phyloP scores from a whole-genome alignment of 495 filamentous ascomycete species.

The Lindgomyces ingoldianus region DNA sequence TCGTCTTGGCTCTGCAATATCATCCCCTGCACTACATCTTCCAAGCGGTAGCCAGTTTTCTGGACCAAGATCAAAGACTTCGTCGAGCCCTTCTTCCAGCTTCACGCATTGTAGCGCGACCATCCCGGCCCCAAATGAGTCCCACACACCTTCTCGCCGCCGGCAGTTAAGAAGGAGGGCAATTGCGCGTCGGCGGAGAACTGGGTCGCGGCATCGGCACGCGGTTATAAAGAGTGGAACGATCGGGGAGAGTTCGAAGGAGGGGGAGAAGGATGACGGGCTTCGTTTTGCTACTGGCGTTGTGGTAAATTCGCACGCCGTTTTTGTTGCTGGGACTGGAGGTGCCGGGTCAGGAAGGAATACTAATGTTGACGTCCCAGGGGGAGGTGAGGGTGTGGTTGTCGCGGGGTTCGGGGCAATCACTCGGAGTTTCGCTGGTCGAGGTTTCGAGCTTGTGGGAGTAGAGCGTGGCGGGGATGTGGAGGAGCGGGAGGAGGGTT shows the following conservation, averaged over 20 bases:
- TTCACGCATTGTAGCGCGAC: constrained; percentile 26
- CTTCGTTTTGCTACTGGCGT: neutral
- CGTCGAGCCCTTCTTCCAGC: constrained; percentile 34
- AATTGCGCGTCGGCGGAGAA: constrained; percentile 32
- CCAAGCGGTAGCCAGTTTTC: constrained; percentile 26
- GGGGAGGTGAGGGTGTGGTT: neutral
- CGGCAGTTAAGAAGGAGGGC: constrained; percentile 25
- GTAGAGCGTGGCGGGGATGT: constrained; percentile 15
- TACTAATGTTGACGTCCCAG: neutral
- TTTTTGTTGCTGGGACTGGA: neutral
- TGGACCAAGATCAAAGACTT: constrained; percentile 12
- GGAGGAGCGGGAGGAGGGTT: constrained; percentile 14
- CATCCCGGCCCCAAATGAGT: constrained; percentile 33
- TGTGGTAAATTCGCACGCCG: neutral
- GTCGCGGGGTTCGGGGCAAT: constrained; percentile 26
- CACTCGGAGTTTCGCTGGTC: constrained; percentile 9
- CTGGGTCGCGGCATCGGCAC: constrained; percentile 35
- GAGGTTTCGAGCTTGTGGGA: neutral
- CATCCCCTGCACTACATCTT: neutral
- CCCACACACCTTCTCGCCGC: constrained; percentile 37
- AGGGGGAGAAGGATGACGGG: constrained; percentile 32
- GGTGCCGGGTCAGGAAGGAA: constrained; percentile 9
- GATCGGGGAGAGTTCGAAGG: constrained; percentile 37
- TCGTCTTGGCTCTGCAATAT: constrained; percentile 13
- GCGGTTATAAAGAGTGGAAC: constrained; percentile 35